Evolutionary conservation across 1,284 basidiomycete genomes (phyloP), one percentile per base, ranked within the genome.

Genomic region (Cutaneotrichosporon sp.): DNA sequence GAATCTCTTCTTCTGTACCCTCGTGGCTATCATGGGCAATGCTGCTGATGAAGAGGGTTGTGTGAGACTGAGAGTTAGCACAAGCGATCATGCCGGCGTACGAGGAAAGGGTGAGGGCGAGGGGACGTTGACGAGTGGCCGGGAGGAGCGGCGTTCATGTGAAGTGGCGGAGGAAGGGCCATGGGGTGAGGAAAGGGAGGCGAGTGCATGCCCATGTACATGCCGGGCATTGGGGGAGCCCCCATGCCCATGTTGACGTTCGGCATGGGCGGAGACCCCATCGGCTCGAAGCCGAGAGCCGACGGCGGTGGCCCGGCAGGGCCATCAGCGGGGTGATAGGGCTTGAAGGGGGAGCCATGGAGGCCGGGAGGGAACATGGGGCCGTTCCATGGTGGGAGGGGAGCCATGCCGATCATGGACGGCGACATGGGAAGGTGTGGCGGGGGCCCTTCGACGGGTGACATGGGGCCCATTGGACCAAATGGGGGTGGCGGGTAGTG

Each of bases 21-120:
- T 70, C 65, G 0, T 65, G 16, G 2, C 73, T 72, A 13, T 70
- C 65, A 0, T 65, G 16, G 2, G 75, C 74, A 14, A 72, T 66
- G 4, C 60, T 58, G 45, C 64, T 69, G 60, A 77, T 63, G 60
- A 67, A 75, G 22, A 77, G 53, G 10, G 64, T 27, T 0, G 62
- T 60, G 10, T 57, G 54, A 0, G 20, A 20, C 65, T 66, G 53
- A 18, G n/a, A 2, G 22, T 60, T 24, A 55, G 46, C 53, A 22
- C 4, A 7, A 18, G 3, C 22, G 4, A 18, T 24, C 13, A 24
- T 11, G 14, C 0, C 8, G 45, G 46, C 64, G 50, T 33, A 66
- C 64, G 16, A 67, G 16, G 42, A 38, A 64, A 2, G 66, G 66
- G 51, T 67, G 63, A 11, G 63, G 63, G 2, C 61, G 60, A 2